Evolutionary conservation across 345 rosid species (phyloP).

Genomic region (Moricandia arvensis): DNA sequence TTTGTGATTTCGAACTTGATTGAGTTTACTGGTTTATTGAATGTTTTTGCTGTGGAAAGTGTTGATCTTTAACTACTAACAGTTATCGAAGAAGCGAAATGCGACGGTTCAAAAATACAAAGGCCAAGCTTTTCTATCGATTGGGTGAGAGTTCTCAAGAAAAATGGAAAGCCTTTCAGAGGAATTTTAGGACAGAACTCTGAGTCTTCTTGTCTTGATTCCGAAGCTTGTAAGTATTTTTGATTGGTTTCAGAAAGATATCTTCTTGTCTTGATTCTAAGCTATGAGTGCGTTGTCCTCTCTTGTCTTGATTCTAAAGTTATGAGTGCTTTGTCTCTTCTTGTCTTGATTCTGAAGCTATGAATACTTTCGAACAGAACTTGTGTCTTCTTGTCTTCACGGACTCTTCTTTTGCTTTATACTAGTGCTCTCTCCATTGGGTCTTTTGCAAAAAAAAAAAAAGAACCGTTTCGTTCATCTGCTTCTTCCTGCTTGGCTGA

Average conservation of each 20-base stretch:
- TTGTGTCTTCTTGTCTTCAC: neutral
- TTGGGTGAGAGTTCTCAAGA: slow-evolving; percentile 51
- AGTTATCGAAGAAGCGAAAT: slow-evolving; percentile 61
- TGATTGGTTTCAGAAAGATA: neutral
- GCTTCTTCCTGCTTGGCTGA: neutral
- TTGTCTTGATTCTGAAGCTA: neutral
- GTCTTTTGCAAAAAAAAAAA: no score
- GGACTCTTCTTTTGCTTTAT: neutral
- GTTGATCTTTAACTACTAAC: slow-evolving; percentile 24
- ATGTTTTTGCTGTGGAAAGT: neutral
- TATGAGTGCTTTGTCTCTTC: neutral
- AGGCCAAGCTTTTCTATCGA: slow-evolving; percentile 50
- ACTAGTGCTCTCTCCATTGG: neutral
- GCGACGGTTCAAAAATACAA: slow-evolving; percentile 47
- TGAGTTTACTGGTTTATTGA: neutral
- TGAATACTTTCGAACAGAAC: no score
- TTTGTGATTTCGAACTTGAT: neutral
- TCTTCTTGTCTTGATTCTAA: neutral
- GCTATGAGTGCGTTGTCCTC: neutral
- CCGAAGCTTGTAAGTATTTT: neutral
- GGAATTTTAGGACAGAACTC: slow-evolving; percentile 33
- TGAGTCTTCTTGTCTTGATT: neutral
- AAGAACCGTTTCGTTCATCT: no score
- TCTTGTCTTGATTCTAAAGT: neutral
- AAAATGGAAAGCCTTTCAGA: slow-evolving; percentile 49